Evolutionary conservation across 2,329 filamentous ascomycete genomes (phyloP), one percentile per base, ranked within the genome.

Genomic region (Xylariales sp.): DNA sequence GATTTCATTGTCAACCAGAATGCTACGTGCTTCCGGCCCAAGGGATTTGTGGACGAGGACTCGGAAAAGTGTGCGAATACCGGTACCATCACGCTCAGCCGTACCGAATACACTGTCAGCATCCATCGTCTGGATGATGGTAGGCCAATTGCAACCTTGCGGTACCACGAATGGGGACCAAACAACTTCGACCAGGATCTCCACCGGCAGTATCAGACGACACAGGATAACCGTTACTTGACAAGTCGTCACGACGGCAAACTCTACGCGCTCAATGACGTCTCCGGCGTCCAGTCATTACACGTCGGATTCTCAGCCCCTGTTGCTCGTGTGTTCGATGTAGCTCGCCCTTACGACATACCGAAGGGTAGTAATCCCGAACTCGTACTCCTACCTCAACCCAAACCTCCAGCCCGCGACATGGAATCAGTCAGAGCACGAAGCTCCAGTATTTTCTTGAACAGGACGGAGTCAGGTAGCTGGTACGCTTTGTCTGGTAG

Each of bases 401-500:
- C 93, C 0, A 70, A 80, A 16, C 80, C 87, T 52, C 82, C 76
- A 2, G 60, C 68, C 3, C 65, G 68, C 14, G 70, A 78, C 38
- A 67, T 72, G n/a, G 61, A 66, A 2, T 64, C 66, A 12, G 66
- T 66, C 19, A 69, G 73, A 25, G 71, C 76, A 34, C 72, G 82
- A 22, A 75, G 73, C 48, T 74, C 76, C 46, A 81, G 78, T 43
- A 81, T 96, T 1, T 95, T 93, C 56, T 74, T 97, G 45, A 95
- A 96, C 59, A 84, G 84, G 51, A 96, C 90, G 2, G 79, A 86
- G 42, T 70, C 73, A n/a, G 91, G 90, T 21, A 86, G 86, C 46
- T 97, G 91, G 89, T 98, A 91, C 61, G 93, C 90, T 22, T 76
- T 97, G 65, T 96, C 91, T 1, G 91, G 94, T 44, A 75, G 73